A percentile compares a stretch with the other conserved stretches of the same genome.
Conservation (phyloP, 495 filamentous ascomycete species). For the Paragyromitra xinjiangensis region DNA sequence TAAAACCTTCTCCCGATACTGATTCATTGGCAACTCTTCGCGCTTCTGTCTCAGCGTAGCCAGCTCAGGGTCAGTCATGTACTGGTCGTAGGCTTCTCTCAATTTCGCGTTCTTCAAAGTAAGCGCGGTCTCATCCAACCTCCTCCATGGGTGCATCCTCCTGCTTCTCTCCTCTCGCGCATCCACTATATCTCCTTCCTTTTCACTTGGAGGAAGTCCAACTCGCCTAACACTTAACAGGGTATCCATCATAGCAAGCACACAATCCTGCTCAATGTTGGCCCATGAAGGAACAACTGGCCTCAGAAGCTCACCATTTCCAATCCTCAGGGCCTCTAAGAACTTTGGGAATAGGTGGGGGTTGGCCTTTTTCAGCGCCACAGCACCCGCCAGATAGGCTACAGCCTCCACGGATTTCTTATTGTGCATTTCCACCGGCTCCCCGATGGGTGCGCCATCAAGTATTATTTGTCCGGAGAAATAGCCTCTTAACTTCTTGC, state of each 20-base stretch:
- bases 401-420: slow-evolving; percentile 60
- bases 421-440: slow-evolving; percentile 58
- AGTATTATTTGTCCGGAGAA: slow-evolving; percentile 56
- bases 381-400: slow-evolving; percentile 61
- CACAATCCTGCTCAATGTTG: slow-evolving; percentile 58
- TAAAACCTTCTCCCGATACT: slow-evolving; percentile 61
- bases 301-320: slow-evolving; percentile 61
- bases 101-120: slow-evolving; percentile 55
- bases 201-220: slow-evolving; percentile 60
- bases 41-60: slow-evolving; percentile 59
- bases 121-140: slow-evolving; percentile 47
- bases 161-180: slow-evolving; percentile 26
- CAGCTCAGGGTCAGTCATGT: slow-evolving; percentile 56
- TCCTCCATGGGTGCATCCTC: slow-evolving; percentile 35
- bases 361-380: slow-evolving; percentile 58
- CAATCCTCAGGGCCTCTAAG: slow-evolving; percentile 58
- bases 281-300: slow-evolving; percentile 58
- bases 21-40: slow-evolving; percentile 64
- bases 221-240: slow-evolving; percentile 59
- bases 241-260: slow-evolving; percentile 61
- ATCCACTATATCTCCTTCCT: slow-evolving; percentile 49
- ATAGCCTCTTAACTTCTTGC: slow-evolving; percentile 30
- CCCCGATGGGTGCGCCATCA: slow-evolving; percentile 57
- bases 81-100: slow-evolving; percentile 55
- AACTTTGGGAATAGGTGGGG: slow-evolving; percentile 60